Evolutionary conservation across 139 green algal species (phyloP).

Genomic region (Picochlorum sp.): DNA sequence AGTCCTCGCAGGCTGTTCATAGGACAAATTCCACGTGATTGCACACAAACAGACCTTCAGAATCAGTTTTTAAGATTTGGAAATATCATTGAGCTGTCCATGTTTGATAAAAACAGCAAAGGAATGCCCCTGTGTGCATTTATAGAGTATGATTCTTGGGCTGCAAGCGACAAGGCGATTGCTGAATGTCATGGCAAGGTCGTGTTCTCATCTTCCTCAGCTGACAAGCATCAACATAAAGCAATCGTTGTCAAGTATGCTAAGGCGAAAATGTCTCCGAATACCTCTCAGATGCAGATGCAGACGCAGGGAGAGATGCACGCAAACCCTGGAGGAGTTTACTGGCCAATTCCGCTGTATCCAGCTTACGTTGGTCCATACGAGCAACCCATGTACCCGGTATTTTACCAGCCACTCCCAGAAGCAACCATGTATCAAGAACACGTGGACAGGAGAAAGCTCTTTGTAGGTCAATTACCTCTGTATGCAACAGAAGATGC

Average conservation of each 20-base stretch:
- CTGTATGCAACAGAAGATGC: constrained; percentile 43
- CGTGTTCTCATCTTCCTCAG: neutral
- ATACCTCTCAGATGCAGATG: too few relatives aligned
- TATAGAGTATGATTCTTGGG: neutral
- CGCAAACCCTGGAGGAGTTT: too few relatives aligned
- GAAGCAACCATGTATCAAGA: neutral
- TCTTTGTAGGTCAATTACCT: constrained; percentile 81
- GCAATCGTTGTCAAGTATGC: neutral
- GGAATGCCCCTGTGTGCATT: neutral
- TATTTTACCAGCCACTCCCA: constrained; percentile 2
- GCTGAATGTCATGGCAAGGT: neutral
- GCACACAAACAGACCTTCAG: too few relatives aligned
- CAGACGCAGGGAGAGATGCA: too few relatives aligned
- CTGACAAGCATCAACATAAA: neutral
- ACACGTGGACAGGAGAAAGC: constrained; percentile 72
- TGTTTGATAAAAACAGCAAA: neutral
- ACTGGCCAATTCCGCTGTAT: too few relatives aligned
- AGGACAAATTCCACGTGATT: neutral
- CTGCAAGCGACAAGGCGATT: neutral
- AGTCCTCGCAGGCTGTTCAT: neutral
- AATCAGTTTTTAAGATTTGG: too few relatives aligned
- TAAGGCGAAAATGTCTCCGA: neutral
- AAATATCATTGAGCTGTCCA: neutral
- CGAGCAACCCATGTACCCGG: neutral
- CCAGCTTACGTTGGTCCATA: neutral